Evolutionary conservation across 306 rosid genomes (phyloP).

Genomic region (Biancaea sappan): DNA sequence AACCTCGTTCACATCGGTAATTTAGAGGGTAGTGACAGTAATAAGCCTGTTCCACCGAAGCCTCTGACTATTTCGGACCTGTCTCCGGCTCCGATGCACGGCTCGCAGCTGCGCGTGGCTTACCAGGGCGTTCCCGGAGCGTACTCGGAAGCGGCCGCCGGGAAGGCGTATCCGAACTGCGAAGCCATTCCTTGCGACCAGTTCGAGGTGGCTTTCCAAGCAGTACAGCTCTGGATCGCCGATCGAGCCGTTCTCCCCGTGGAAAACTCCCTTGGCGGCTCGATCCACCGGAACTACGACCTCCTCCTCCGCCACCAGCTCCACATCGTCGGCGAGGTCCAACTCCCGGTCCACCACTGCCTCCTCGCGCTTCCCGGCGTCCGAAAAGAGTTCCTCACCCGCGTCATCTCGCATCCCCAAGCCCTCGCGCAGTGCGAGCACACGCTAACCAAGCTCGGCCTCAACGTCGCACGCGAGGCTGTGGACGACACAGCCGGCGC

Average conservation of each 20-base stretch:
- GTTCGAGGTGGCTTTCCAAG: conserved; percentile 94
- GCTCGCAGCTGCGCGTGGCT: conserved; percentile 86
- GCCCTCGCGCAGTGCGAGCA: conserved; percentile 91
- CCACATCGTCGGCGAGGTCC: conserved; percentile 97
- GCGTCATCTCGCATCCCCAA: conserved; percentile 95
- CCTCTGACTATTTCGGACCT: conserved; percentile 81
- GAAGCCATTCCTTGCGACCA: conserved; percentile 97
- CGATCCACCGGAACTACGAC: conserved; percentile 92
- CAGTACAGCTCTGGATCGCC: conserved; percentile 97
- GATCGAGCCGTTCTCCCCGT: conserved; percentile 90
- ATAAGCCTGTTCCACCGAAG: conserved; percentile 46
- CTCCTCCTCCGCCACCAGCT: conserved; percentile 96
- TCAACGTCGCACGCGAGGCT: conserved; percentile 87
- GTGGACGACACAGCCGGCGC: conserved; percentile 98
- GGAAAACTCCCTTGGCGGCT: conserved; percentile 95
- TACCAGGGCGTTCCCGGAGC: conserved; percentile 99
- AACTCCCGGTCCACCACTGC: conserved; percentile 92
- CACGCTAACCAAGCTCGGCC: conserved; percentile 79
- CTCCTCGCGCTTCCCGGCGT: conserved; percentile 87
- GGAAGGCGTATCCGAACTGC: conserved; percentile 88
- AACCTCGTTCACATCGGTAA: conserved; percentile 62
- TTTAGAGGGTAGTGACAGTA: neutral
- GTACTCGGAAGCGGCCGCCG: conserved; percentile 96
- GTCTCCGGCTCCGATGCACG: conserved; percentile 95
- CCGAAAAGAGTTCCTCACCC: conserved; percentile 68